Percentiles rank a stretch among this genome's conserved stretches.
Evolutionary conservation across 2,329 filamentous ascomycete species (phyloP).

Genomic region (Colletotrichum gigasporum): DNA sequence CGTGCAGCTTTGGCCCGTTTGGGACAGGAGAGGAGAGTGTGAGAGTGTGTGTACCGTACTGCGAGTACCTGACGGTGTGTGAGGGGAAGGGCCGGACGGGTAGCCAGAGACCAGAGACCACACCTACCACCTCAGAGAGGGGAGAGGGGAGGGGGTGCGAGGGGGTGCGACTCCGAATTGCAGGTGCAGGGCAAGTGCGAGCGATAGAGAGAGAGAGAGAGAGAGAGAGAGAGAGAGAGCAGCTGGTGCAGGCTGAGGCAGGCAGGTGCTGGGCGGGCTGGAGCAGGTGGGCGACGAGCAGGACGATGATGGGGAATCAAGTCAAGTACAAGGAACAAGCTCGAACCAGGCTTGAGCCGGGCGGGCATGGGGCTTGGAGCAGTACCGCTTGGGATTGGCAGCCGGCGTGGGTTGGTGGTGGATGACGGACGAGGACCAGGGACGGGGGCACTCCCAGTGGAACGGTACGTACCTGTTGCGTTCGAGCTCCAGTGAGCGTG

Average conservation of each 20-base stretch:
- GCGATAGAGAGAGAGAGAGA: background rate
- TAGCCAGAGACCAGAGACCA: too few species aligned
- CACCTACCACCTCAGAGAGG: too few species aligned
- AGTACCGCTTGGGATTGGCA: constrained; percentile 6
- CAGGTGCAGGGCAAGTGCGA: background rate
- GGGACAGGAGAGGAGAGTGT: constrained; percentile 1
- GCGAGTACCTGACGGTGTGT: background rate
- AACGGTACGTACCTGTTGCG: constrained; percentile 5
- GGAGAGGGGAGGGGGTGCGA: too few species aligned
- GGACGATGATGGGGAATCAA: too few species aligned
- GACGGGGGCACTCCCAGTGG: background rate
- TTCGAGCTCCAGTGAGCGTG: background rate
- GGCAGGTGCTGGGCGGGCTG: too few species aligned
- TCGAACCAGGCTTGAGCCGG: constrained; percentile 4
- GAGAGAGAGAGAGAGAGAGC: too few species aligned
- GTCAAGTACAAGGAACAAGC: constrained; percentile 25
- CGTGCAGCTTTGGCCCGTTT: constrained; percentile 28
- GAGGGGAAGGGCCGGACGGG: too few species aligned
- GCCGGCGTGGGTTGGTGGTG: background rate
- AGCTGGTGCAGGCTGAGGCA: background rate
- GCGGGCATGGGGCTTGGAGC: background rate
- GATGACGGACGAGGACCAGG: constrained; percentile 2
- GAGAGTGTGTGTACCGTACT: background rate
- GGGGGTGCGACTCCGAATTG: too few species aligned
- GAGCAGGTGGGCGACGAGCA: background rate